Conservation (phyloP, 192 early-diverging fungal species). For the Haplosporangium gracile region DNA sequence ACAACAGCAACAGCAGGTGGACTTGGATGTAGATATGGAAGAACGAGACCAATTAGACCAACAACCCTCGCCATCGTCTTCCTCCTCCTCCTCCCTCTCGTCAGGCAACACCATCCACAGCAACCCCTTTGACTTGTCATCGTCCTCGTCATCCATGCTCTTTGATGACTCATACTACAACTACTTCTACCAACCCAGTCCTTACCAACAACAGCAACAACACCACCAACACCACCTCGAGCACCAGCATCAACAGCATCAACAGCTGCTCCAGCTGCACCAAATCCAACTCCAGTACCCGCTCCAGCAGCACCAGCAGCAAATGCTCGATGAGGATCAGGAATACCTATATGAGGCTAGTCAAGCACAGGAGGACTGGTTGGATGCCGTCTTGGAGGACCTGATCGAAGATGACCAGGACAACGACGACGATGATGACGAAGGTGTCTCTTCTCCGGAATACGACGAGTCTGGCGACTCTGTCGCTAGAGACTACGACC, state of each 20-base stretch:
- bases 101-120: neutral
- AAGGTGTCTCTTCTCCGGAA: constrained; percentile 5
- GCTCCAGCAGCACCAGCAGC: neutral
- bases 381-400: constrained; percentile 46
- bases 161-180: neutral
- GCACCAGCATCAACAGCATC: neutral
- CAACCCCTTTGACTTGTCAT: neutral
- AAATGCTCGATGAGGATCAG: constrained; percentile 10
- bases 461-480: constrained; percentile 2
- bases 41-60: constrained; percentile 14
- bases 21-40: constrained; percentile 34
- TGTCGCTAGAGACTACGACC: neutral
- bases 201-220: neutral
- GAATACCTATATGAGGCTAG: constrained; percentile 32
- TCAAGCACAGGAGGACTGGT: constrained; percentile 47
- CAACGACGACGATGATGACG: constrained; percentile 18
- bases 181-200: neutral
- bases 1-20: neutral
- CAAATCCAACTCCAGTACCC: constrained; percentile 9
- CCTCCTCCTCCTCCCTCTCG: neutral
- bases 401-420: constrained; percentile 49
- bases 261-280: constrained; percentile 4
- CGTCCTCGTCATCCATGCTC: neutral
- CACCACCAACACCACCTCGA: neutral
- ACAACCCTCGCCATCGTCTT: neutral